Evolutionary conservation across 2,329 filamentous ascomycete genomes (phyloP), one percentile per base, ranked within the genome.

Genomic region (Pezicula rhizophila): DNA sequence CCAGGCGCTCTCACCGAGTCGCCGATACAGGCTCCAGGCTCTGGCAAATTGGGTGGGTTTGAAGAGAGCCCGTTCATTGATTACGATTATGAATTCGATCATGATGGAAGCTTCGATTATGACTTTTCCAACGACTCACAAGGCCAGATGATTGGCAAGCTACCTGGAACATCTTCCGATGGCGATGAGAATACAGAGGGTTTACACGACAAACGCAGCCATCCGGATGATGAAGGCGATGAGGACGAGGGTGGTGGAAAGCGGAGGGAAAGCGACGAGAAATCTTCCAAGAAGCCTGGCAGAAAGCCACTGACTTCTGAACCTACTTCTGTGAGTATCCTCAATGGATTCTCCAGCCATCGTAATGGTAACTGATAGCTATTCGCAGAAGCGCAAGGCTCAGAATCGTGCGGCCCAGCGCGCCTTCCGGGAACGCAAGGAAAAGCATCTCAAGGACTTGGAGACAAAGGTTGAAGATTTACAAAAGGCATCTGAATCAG

Each of bases 251-350:
- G 80, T 57, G 80, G 82, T 39, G 93, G 91, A 73, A 80, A 89
- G 56, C 81, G 87, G 52, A 90, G 95, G 68, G 82, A 85, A 50
- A 84, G 60, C 11, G 61, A 89, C 48, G 89, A 91, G 40, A 96
- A 93, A 70, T 77, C 84, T 39, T 82, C 89, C 20, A 97, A 97
- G 80, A 99, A 97, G 72, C 92, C 93, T 4, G 93, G 93, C 45
- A 82, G 93, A 55, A 99, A 99, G 75, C 93, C 92, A 17, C 76
- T 97, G 61, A 97, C 89, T 42, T 95, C 89, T 18, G 93, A 97
- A 68, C 93, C 93, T 20, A 97, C 88, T 59, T 93, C 91, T 58
- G 92, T 97, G 83, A 74, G 91, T 81, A 42, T 49, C 48, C 52
- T 40, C 17, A 48, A 47, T 26, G 28, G 17, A 47, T 23, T 54